Conservation (phyloP, 2,329 filamentous ascomycete genomes). For the Diatrype stigma region DNA sequence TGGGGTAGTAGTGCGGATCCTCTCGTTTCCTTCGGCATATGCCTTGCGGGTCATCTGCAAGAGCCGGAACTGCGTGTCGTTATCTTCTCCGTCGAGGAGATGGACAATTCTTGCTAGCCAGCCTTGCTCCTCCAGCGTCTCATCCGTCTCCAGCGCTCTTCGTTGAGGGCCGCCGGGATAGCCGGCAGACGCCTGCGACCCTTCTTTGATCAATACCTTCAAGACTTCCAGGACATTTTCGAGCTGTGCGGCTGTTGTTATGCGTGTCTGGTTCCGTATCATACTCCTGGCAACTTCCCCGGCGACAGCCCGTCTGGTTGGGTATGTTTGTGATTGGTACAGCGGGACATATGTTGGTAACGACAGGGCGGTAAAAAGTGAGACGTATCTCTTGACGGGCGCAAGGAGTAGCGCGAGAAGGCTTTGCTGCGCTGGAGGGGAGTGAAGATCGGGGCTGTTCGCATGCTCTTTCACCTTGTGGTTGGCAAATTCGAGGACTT, state of each 20-base stretch:
- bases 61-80: slow-evolving; percentile 91
- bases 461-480: slow-evolving; percentile 83
- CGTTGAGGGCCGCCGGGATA: slow-evolving; percentile 80
- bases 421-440: slow-evolving; percentile 79
- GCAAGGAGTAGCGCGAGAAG: slow-evolving; percentile 86
- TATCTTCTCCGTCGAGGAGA: slow-evolving; percentile 75
- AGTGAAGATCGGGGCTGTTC: slow-evolving; percentile 94
- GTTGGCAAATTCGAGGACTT: slow-evolving; percentile 84
- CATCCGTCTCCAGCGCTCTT: slow-evolving; percentile 79
- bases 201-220: slow-evolving; percentile 90
- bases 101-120: slow-evolving; percentile 93
- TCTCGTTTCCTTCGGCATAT: slow-evolving; percentile 87
- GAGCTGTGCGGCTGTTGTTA: slow-evolving; percentile 73
- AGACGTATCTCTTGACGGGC: slow-evolving; percentile 83
- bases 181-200: slow-evolving; percentile 74
- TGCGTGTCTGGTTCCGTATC: slow-evolving; percentile 75
- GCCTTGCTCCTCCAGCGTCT: slow-evolving; percentile 96
- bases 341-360: slow-evolving; percentile 89
- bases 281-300: slow-evolving; percentile 80
- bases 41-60: slow-evolving; percentile 84
- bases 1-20: slow-evolving; percentile 92
- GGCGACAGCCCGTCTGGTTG: slow-evolving; percentile 84
- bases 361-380: slow-evolving; percentile 92
- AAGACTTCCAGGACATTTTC: slow-evolving; percentile 86
- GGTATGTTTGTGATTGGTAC: slow-evolving; percentile 86